These are phyloP conservation scores for Penicillium lividum DNA, from an alignment of 495 filamentous ascomycete genomes.

Conservation along the genomic window DNA sequence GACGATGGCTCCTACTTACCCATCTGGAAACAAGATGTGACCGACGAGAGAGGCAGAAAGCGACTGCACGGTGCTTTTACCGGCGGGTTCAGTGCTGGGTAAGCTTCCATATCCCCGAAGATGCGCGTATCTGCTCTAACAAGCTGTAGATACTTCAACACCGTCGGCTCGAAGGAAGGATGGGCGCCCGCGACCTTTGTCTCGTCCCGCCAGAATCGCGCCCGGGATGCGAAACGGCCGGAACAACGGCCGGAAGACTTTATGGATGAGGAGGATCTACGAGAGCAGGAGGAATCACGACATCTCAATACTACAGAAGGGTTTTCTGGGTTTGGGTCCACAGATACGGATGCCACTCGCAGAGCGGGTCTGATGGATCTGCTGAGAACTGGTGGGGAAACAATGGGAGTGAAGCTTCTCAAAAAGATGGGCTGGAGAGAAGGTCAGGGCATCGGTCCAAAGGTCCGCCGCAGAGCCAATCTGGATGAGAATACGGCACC, in stretches of 20 bases:
- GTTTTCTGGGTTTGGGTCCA: conserved; percentile 77
- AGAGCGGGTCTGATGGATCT: conserved; percentile 71
- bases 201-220: conserved; percentile 79
- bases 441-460: conserved; percentile 90
- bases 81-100: conserved; percentile 95
- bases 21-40: conserved; percentile 96
- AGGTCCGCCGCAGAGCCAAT: conserved; percentile 73
- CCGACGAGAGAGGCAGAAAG: conserved; percentile 88
- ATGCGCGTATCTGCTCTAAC: conserved; percentile 10
- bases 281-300: conserved; percentile 77
- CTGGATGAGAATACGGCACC: conserved; percentile 55
- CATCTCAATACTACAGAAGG: conserved; percentile 67
- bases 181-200: conserved; percentile 92
- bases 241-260: conserved; percentile 83
- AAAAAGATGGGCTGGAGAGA: conserved; percentile 96
- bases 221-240: conserved; percentile 60
- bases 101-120: conserved; percentile 31
- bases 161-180: conserved; percentile 96
- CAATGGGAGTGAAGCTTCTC: conserved; percentile 84
- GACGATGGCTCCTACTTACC: conserved; percentile 96
- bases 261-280: conserved; percentile 97
- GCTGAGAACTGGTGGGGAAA: conserved; percentile 74
- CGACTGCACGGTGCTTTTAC: conserved; percentile 96
- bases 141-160: conserved; percentile 83
- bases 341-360: conserved; percentile 54